Percentiles rank a stretch among this genome's conserved stretches.
These are phyloP conservation scores for Monilinia fructicola DNA, from an alignment of 2,329 filamentous ascomycete species.

Conservation along the genomic window DNA sequence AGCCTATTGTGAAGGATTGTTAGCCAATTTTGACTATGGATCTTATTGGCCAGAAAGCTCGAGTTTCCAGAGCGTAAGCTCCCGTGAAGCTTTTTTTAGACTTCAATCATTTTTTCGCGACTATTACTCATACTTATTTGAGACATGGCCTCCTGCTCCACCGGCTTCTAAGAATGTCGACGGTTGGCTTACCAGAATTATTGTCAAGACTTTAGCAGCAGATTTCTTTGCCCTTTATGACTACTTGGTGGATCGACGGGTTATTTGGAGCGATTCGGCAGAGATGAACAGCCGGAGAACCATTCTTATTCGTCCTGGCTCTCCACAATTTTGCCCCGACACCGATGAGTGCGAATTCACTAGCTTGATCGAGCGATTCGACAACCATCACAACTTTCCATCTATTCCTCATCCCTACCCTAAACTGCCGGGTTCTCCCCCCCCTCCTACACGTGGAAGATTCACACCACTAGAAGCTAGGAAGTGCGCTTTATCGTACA, in stretches of 20 bases:
- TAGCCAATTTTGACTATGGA: constrained; percentile 58
- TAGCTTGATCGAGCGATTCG: constrained; percentile 65
- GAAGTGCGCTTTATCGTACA: constrained; percentile 50
- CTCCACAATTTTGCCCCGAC: constrained; percentile 49
- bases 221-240: constrained; percentile 71
- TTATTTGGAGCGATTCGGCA: constrained; percentile 64
- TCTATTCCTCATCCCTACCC: constrained; percentile 68
- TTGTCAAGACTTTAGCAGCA: constrained; percentile 57
- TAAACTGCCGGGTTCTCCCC: constrained; percentile 56
- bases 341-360: constrained; percentile 58
- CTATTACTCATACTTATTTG: constrained; percentile 57
- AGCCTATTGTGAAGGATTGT: constrained; percentile 59
- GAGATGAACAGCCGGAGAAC: constrained; percentile 62
- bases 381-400: constrained; percentile 61
- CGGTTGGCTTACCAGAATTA: constrained; percentile 60
- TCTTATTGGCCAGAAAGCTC: constrained; percentile 56
- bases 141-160: constrained; percentile 59
- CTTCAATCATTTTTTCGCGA: constrained; percentile 60
- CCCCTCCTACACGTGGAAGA: constrained; percentile 28
- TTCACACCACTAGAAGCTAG: constrained; percentile 34
- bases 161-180: constrained; percentile 46
- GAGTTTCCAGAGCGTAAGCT: constrained; percentile 39
- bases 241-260: constrained; percentile 66
- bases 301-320: constrained; percentile 56
- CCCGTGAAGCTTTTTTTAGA: constrained; percentile 53